Evolutionary conservation across 2,329 filamentous ascomycete species (phyloP).

Genomic region (Pseudogymnoascus sp.): DNA sequence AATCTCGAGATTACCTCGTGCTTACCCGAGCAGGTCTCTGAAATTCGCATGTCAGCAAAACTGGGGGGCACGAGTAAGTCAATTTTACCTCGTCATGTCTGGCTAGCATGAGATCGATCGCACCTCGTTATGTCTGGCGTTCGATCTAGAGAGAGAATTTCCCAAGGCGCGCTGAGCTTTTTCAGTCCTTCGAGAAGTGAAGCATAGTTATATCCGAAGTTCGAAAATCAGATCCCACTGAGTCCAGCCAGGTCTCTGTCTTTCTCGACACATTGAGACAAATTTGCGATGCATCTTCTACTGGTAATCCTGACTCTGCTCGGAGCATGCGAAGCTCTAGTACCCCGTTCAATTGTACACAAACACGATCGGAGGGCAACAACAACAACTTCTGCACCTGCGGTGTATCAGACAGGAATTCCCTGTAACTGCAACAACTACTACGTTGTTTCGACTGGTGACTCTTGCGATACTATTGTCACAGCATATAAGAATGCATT

Average conservation of each 20-base stretch:
- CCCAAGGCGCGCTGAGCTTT: background rate
- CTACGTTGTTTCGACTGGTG: background rate
- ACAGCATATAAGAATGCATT: background rate
- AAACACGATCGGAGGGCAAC: background rate
- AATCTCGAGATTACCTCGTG: background rate
- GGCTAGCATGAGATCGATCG: background rate
- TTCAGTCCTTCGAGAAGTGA: background rate
- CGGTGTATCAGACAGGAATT: background rate
- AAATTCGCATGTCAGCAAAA: background rate
- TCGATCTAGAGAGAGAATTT: background rate
- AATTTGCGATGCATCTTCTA: background rate
- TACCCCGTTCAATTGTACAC: background rate
- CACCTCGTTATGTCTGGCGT: background rate
- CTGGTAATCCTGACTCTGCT: background rate
- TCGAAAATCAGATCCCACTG: background rate
- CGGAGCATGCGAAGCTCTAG: background rate
- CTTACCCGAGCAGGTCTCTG: background rate
- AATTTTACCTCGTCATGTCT: background rate
- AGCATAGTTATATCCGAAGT: background rate
- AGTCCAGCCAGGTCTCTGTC: background rate
- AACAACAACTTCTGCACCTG: constrained; percentile 10
- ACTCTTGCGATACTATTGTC: constrained; percentile 9
- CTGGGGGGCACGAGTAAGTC: background rate
- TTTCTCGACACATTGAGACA: background rate
- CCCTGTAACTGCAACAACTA: constrained; percentile 10